Percentiles rank a stretch among this genome's conserved stretches.
These are phyloP conservation scores for Coelastrella sp. DNA, from an alignment of 139 green algal species.

Conservation along the genomic window DNA sequence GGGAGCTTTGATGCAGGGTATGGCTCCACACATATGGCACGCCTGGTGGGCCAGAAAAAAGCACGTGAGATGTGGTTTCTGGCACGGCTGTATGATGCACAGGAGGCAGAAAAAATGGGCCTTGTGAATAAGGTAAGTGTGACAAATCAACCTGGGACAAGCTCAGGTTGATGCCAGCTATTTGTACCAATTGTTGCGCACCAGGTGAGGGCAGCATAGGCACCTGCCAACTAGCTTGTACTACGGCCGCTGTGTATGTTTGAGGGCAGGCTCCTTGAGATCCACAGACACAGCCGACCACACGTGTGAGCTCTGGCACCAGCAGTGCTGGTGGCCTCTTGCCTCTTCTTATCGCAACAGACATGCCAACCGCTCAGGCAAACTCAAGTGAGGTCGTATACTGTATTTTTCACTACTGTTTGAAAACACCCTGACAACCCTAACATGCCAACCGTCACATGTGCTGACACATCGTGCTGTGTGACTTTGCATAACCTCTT, in stretches of 20 bases:
- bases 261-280: neutral
- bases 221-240: too few relatives aligned
- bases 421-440: neutral
- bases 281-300: too few relatives aligned
- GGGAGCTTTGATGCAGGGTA: conserved; percentile 98
- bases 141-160: neutral
- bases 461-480: neutral
- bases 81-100: conserved; percentile 90
- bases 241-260: neutral
- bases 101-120: conserved; percentile 92
- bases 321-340: too few relatives aligned
- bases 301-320: too few relatives aligned
- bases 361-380: too few relatives aligned
- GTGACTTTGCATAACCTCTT: too few relatives aligned
- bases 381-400: too few relatives aligned
- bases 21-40: conserved; percentile 93
- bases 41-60: conserved; percentile 95
- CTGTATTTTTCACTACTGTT: too few relatives aligned
- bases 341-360: too few relatives aligned
- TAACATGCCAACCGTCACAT: neutral
- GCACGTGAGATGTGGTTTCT: conserved; percentile 99
- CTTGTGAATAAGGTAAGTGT: conserved; percentile 91
- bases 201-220: neutral
- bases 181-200: neutral
- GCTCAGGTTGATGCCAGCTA: neutral